Evolutionary conservation across 345 rosid species (phyloP), one percentile per base, ranked within the genome.

Genomic region (Salix dunnii): DNA sequence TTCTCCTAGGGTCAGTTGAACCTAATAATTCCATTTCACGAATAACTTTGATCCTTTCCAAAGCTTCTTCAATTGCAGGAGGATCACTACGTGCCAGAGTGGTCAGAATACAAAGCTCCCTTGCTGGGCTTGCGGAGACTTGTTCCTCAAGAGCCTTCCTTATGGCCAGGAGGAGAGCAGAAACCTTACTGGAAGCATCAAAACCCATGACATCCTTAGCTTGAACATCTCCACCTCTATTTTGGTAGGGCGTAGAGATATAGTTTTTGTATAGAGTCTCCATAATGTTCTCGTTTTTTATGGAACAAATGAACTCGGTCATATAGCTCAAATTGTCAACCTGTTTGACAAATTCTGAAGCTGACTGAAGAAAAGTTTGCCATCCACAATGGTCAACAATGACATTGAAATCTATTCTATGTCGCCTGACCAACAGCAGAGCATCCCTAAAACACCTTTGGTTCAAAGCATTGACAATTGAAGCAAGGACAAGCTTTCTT

Each of bases 31-130:
- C 99, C 90, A 85, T 84, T 79, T 92, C 98, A 77, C 98, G 98
- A 74, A 92, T 90, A 77, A 74, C 81, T 86, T 92, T 96, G 82
- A 96, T 82, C 88, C 99, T 92, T 88, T 87, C 78, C 74, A 96
- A 86, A 82, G 97, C 93, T 80, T 89, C 95, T 83, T 89, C 92
- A 55, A 96, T 89, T 46, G 92, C 91, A 73, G 99, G 98, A 71
- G 97, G 99, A 53, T 93, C 91, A 81, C 92, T 91, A 62, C 93
- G 91, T 63, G 99, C 99, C 58, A 93, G 85, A 67, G 99, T 94
- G 36, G 99, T 93, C 84, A 96, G 74, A 87, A 93, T 91, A 87
- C 98, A 96, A 75, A 93, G 95, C 83, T 93, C 99, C 87, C 97
- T 88, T 55, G 91, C 87, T 48, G 99, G 91, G 82, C 91, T 96